Percentiles rank a stretch among this genome's conserved stretches.
phyloP scores from a whole-genome alignment of 106 monocot species.

The Allium fistulosum region DNA sequence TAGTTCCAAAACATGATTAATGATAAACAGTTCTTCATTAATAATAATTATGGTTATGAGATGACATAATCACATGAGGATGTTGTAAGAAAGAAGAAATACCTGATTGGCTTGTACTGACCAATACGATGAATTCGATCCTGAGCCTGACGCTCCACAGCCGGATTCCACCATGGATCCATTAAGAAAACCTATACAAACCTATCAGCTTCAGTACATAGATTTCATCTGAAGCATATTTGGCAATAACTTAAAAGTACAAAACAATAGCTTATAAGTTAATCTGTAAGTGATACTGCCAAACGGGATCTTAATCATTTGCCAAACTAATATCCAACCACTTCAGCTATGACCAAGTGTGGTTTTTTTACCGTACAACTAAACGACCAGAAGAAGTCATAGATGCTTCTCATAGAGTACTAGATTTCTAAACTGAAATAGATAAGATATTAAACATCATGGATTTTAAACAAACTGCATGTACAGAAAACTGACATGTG shows the following conservation, averaged over 20 bases:
- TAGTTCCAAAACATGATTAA: too few species aligned
- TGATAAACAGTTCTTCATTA: too few species aligned
- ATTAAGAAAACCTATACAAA: slow-evolving; percentile 71
- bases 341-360: neutral
- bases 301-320: neutral
- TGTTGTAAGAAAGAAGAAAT: neutral
- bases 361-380: neutral
- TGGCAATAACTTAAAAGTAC: neutral
- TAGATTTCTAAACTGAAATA: too few species aligned
- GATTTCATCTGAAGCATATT: neutral
- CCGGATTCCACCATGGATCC: slow-evolving; percentile 99
- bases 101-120: slow-evolving; percentile 94
- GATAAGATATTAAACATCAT: neutral
- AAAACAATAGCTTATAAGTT: neutral
- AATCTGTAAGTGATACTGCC: neutral
- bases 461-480: neutral
- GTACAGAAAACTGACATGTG: slow-evolving; percentile 40
- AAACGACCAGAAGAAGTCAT: neutral
- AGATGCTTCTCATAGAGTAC: neutral
- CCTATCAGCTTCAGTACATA: too few species aligned
- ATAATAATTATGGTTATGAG: too few species aligned
- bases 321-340: neutral
- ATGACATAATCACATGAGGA: too few species aligned
- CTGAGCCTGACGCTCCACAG: slow-evolving; percentile 86
- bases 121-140: slow-evolving; percentile 90